Percentiles rank a stretch among this genome's conserved stretches.
phyloP scores from a whole-genome alignment of 169 alveolate genomes.

The Plasmodium gaboni region DNA sequence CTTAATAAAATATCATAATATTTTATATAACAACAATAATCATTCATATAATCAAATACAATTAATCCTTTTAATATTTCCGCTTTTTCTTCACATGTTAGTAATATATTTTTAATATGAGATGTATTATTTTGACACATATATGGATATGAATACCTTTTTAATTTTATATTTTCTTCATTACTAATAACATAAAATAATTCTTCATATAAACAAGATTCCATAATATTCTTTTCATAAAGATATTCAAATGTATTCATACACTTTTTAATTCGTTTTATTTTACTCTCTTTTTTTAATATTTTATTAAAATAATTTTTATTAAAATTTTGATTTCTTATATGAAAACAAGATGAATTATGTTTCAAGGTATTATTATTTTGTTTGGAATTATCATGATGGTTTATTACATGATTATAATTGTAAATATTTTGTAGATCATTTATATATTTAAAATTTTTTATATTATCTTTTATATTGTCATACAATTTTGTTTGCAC shows the following conservation, averaged over 20 bases:
- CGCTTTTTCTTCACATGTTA: conserved; percentile 59
- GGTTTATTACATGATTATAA: no score
- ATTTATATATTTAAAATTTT: no score
- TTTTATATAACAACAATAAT: conserved; percentile 60
- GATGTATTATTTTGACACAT: background rate
- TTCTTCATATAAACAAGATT: conserved; percentile 31
- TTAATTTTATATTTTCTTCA: conserved; percentile 1
- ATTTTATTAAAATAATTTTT: background rate
- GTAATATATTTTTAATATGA: background rate
- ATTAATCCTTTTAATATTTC: conserved; percentile 36
- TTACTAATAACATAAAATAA: conserved; percentile 38
- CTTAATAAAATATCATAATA: conserved; percentile 64
- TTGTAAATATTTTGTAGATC: no score
- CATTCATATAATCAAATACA: conserved; percentile 48
- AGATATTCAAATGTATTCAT: conserved; percentile 10
- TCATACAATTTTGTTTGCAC: no score
- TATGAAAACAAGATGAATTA: no score
- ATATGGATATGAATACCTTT: background rate
- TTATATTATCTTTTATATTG: no score
- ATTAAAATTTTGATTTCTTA: no score
- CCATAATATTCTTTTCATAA: conserved; percentile 18
- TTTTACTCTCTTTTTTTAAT: background rate
- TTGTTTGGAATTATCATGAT: no score
- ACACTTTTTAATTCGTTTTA: conserved; percentile 12
- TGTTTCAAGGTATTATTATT: no score